Conservation (phyloP, 768 basidiomycete species). For the Mycena rosella region DNA sequence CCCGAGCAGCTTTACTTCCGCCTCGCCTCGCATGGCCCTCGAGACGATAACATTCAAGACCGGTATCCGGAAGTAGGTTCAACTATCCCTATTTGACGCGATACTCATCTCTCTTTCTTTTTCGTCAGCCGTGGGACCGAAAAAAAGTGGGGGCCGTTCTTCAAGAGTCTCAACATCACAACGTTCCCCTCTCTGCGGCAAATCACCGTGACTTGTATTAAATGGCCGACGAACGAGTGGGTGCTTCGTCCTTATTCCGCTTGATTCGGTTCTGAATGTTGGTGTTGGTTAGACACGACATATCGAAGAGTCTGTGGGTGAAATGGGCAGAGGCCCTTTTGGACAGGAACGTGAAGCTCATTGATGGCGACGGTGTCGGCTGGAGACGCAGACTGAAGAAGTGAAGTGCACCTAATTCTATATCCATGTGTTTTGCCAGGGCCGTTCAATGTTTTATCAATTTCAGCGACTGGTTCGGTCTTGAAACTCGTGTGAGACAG, state of each 20-base stretch:
- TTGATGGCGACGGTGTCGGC: neutral
- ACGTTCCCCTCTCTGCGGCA: neutral
- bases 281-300: constrained; percentile 19
- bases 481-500: too few species aligned
- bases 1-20: neutral
- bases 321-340: constrained; percentile 14
- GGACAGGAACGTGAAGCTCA: constrained; percentile 22
- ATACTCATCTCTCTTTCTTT: neutral
- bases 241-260: neutral
- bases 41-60: constrained; percentile 17
- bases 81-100: too few species aligned
- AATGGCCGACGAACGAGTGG: constrained; percentile 15
- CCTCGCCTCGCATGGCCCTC: neutral
- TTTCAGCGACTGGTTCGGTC: neutral
- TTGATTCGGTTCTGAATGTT: neutral
- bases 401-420: neutral
- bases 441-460: too few species aligned
- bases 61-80: constrained; percentile 4
- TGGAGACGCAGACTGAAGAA: constrained; percentile 25
- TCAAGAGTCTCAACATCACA: neutral
- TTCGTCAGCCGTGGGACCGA: constrained; percentile 11
- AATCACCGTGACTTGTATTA: neutral
- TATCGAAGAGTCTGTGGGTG: constrained; percentile 25
- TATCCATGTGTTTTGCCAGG: too few species aligned
- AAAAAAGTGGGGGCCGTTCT: constrained; percentile 24